Evolutionary conservation across 768 basidiomycete genomes (phyloP), one percentile per base, ranked within the genome.

Genomic region (Boletus edulis): DNA sequence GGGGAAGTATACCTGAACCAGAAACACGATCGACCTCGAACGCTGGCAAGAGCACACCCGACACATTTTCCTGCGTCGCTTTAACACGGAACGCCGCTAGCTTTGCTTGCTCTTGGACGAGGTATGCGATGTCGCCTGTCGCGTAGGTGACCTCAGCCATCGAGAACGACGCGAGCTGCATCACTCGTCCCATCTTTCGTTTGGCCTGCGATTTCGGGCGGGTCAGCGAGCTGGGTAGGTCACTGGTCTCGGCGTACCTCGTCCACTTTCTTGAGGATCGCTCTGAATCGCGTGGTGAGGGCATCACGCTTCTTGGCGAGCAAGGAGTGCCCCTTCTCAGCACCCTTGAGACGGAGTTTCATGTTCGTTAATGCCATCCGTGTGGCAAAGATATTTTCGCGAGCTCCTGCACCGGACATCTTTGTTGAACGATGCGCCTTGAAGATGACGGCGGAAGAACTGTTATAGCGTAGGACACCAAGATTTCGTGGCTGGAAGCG

Each of bases 241-340:
- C 1, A n/a, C 24, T 11, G 12, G 20, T 32, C n/a, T 49, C 22
- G 56, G 75, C 77, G 60, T 61, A 94, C 95, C 79, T 99, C 97
- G 67, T 98, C 95, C n/a, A 99, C 96, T 74, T 97, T 98, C 71
- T 79, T 85, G 57, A 98, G 76, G 69, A 99, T 99, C 29, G 90
- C 84, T 54, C 97, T 81, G 78, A 99, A 99, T 65, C 97, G 81
- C 37, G 91, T 93, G 32, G 90, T 96, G 62, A 98, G 76, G 46
- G 97, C 97, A 78, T 99, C 97, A 52, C 94, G 84, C 76, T 99
- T 99, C 84, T 98, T 98, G 27, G 96, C 94, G 24, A 98, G 81
- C 20, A 98, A 77, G 0, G 93, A 94, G 72, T 98, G 96, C 0
- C 96, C 95, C 1, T 92, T 96, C 73, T 94, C 91, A 7, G 94